Percentiles rank a stretch among this genome's conserved stretches.
phyloP scores from a whole-genome alignment of 768 basidiomycete genomes.

The Tulasnella calospora region DNA sequence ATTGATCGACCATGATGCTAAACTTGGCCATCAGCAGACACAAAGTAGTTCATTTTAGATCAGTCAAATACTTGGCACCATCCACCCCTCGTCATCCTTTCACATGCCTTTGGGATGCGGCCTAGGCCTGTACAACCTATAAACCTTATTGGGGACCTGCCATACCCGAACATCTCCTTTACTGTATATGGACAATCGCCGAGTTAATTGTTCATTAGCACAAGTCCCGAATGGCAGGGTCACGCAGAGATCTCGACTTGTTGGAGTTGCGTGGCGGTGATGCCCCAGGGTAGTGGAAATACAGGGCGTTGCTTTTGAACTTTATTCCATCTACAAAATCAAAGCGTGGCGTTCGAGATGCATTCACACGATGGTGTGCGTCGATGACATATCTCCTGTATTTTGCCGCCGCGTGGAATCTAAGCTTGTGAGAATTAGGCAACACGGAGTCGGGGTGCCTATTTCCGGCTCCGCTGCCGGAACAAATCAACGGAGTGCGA shows the following conservation, averaged over 20 bases:
- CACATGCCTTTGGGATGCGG: background rate
- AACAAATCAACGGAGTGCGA: background rate
- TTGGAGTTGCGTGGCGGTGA: background rate
- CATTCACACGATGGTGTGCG: background rate
- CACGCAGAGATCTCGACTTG: background rate
- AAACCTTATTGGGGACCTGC: background rate
- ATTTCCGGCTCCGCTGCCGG: background rate
- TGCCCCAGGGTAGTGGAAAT: background rate
- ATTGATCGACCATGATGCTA: background rate
- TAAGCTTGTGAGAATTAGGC: background rate
- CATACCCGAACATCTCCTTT: background rate
- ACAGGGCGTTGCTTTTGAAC: background rate
- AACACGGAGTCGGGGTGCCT: background rate
- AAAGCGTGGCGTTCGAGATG: background rate
- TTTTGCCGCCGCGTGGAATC: background rate
- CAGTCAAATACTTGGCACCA: background rate
- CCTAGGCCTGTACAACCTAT: slow-evolving; percentile 1
- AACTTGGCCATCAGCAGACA: background rate
- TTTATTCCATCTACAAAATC: background rate
- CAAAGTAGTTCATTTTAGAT: background rate
- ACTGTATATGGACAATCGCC: background rate
- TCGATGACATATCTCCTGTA: background rate
- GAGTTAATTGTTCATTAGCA: background rate
- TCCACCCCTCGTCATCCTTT: background rate
- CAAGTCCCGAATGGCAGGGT: background rate